Evolutionary conservation across 1,284 basidiomycete genomes (phyloP).

Genomic region (Rhodotorula sp.): DNA sequence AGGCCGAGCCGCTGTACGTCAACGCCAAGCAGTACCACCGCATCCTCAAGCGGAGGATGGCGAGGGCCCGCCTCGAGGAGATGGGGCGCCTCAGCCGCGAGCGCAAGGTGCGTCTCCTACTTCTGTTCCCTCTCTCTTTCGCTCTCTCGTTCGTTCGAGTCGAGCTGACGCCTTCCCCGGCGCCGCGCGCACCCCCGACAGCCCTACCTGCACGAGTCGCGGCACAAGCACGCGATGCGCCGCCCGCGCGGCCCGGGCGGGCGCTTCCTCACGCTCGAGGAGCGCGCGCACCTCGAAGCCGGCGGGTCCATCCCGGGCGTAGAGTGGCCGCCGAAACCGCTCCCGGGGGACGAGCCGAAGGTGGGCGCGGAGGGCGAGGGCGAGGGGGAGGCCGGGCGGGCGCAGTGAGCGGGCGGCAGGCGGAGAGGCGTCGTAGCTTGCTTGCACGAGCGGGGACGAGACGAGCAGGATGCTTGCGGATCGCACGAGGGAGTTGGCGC

Average conservation of each 20-base stretch:
- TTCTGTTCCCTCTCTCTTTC: neutral
- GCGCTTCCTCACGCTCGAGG: slow-evolving; percentile 91
- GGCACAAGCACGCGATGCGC: slow-evolving; percentile 97
- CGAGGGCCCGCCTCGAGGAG: slow-evolving; percentile 84
- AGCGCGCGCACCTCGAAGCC: slow-evolving; percentile 51
- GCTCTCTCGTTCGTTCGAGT: neutral
- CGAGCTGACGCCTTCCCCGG: neutral
- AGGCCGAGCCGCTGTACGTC: slow-evolving; percentile 94
- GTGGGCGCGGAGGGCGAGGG: neutral
- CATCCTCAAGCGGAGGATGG: slow-evolving; percentile 86
- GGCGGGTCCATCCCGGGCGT: slow-evolving; percentile 37
- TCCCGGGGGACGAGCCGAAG: slow-evolving; percentile 2
- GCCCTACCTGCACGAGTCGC: slow-evolving; percentile 44
- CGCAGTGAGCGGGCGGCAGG: neutral
- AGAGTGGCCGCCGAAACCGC: slow-evolving; percentile 34
- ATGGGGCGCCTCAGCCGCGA: slow-evolving; percentile 85
- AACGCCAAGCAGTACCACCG: slow-evolving; percentile 98
- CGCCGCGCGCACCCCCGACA: neutral
- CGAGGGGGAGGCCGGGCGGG: neutral
- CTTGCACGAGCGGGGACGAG: no score
- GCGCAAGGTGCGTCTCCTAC: slow-evolving; percentile 75
- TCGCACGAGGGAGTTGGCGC: no score
- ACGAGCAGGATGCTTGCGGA: no score
- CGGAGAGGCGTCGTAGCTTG: no score
- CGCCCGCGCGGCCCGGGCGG: slow-evolving; percentile 94